Evolutionary conservation across 306 rosid genomes (phyloP), one percentile per base, ranked within the genome.

Genomic region (Rubus parviflorus): DNA sequence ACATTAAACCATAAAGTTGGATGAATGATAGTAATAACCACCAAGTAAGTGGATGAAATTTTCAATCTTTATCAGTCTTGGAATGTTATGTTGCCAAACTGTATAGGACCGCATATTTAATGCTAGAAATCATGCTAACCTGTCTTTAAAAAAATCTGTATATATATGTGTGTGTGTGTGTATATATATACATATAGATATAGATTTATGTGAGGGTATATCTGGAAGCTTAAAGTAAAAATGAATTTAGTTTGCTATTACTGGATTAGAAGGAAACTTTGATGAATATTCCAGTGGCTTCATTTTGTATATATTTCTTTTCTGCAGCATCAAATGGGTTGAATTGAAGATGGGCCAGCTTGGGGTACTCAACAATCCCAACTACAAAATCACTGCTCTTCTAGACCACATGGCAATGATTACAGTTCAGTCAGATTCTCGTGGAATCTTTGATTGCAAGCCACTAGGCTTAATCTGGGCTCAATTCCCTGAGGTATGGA

Each of bases 391-490:
- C 88, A 89, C 96, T 4, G 97, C 97, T 45, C 96, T 89, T 82
- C 86, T 95, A 73, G 99, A 95, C 77, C 97, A 92, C 87, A 12
- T 90, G 68, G 97, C 92, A 66, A 95, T 95, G 99, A 95, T 95
- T 75, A 95, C 99, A 16, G 97, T 92, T 63, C 97, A 95, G 64
- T 84, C 96, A 7, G 62, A 89, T 74, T 76, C 89, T 61, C 96
- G 97, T 19, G 94, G 99, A 48, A 86, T 89, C 86, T 95, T 95
- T 54, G 99, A 92, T 80, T 95, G 99, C 92, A 92, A 95, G 81
- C 99, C 99, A 37, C 93, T 95, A 25, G 97, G 97, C 85, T 80
- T 95, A 85, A 95, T 95, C 65, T 95, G 99, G 99, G 94, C 97
- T 76, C 88, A 90, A 60, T 87, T 95, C 81, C 93, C 97, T 46